Percentiles rank a stretch among this genome's conserved stretches.
Evolutionary conservation across 805 yeast species (phyloP).

Genomic region (Candida silvicultrix): DNA sequence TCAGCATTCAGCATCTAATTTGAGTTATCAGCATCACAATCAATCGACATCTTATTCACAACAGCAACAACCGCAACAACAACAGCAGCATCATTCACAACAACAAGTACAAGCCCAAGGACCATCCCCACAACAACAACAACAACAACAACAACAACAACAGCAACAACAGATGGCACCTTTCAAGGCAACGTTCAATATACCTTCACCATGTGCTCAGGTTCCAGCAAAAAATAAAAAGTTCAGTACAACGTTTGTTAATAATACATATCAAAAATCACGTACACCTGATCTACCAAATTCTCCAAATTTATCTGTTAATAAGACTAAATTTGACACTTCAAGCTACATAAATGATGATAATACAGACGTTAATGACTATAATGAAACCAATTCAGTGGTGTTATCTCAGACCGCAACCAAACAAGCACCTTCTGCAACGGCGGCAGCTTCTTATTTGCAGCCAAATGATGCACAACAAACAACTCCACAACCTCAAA

Average conservation of each 20-base stretch:
- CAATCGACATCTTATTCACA: constrained; percentile 4
- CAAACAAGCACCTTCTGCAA: constrained; percentile 2
- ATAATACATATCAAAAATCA: background rate
- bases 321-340: constrained; percentile 9
- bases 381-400: constrained; percentile 11
- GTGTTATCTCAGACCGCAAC: constrained; percentile 12
- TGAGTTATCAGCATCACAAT: constrained; percentile 4
- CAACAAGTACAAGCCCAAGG: background rate
- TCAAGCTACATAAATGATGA: constrained; percentile 16
- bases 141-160: background rate
- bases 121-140: background rate
- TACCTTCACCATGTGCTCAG: constrained; percentile 1
- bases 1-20: constrained; percentile 5
- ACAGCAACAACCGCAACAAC: background rate
- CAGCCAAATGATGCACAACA: background rate
- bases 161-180: constrained; percentile 6
- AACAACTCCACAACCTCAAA: constrained; percentile 1
- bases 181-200: constrained; percentile 1
- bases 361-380: constrained; percentile 15
- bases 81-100: background rate
- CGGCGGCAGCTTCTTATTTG: background rate
- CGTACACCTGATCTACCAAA: background rate
- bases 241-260: constrained; percentile 4
- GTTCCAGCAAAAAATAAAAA: constrained; percentile 6
- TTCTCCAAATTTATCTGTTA: constrained; percentile 7